phyloP scores from a whole-genome alignment of 108 stramenopile species.

The Pseudonitzschia delicatissima region DNA sequence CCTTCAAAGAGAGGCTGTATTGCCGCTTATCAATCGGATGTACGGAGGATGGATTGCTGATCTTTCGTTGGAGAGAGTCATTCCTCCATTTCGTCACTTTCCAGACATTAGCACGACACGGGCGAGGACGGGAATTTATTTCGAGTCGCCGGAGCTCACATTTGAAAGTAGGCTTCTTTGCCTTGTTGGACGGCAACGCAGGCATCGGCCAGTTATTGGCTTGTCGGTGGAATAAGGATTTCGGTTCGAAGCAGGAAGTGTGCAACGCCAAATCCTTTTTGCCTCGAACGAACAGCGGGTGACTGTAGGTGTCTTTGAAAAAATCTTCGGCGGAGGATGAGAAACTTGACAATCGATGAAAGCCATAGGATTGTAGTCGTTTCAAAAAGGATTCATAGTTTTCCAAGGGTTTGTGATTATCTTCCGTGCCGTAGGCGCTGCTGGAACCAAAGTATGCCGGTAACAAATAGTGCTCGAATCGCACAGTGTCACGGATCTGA shows the following conservation, averaged over 20 bases:
- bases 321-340: not conserved
- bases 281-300: not conserved
- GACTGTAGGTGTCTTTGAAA: not conserved
- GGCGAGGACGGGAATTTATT: too few relatives aligned
- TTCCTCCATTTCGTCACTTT: too few relatives aligned
- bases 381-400: constrained; percentile 16
- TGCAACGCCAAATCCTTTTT: not conserved
- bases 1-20: too few relatives aligned
- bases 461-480: constrained; percentile 46
- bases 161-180: too few relatives aligned
- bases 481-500: constrained; percentile 42
- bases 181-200: too few relatives aligned
- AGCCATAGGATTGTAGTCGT: not conserved
- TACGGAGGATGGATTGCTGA: too few relatives aligned
- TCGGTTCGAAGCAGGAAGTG: not conserved
- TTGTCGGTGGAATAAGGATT: not conserved
- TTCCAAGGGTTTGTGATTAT: constrained; percentile 52
- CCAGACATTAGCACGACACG: too few relatives aligned
- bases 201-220: constrained; percentile 5
- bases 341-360: not conserved
- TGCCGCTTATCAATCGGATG: too few relatives aligned
- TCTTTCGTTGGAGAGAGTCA: too few relatives aligned
- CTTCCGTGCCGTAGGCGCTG: too few relatives aligned
- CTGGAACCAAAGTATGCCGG: constrained; percentile 54
- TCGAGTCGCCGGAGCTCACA: too few relatives aligned